phyloP scores from a whole-genome alignment of 2,329 filamentous ascomycete genomes.

The Ceratocystis smalleyi region DNA sequence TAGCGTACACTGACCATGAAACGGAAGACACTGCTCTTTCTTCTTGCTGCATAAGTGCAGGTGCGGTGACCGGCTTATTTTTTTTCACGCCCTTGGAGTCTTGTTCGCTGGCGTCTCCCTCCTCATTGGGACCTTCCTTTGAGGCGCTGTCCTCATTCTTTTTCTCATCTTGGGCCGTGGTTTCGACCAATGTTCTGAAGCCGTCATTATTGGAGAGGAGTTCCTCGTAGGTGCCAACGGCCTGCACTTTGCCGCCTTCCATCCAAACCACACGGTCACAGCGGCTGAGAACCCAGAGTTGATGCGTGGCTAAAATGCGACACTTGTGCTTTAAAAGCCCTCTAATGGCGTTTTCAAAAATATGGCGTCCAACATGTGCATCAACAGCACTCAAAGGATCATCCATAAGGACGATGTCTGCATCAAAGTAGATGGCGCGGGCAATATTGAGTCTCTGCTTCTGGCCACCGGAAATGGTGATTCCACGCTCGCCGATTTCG shows the following conservation, averaged over 20 bases:
- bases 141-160: conserved; percentile 38
- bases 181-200: conserved; percentile 74
- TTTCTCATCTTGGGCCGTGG: conserved; percentile 54
- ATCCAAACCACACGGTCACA: conserved; percentile 92
- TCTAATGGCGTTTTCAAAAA: conserved; percentile 89
- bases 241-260: conserved; percentile 69
- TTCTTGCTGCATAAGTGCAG: conserved; percentile 51
- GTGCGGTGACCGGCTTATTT: conserved; percentile 36
- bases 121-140: conserved; percentile 30
- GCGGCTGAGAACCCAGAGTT: conserved; percentile 78
- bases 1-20: conserved; percentile 61
- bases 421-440: conserved; percentile 56
- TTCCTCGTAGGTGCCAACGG: conserved; percentile 77
- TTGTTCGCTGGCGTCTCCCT: conserved; percentile 27
- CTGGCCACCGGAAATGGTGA: conserved; percentile 88
- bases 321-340: conserved; percentile 81
- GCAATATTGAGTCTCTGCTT: conserved; percentile 94
- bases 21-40: conserved; percentile 62
- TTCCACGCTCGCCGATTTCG: conserved; percentile 88
- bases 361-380: conserved; percentile 53
- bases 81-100: conserved; percentile 27
- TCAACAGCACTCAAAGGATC: conserved; percentile 55
- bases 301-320: conserved; percentile 82
- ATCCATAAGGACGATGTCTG: conserved; percentile 53
- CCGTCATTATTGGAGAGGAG: conserved; percentile 64